A percentile compares a stretch with the other conserved stretches of the same genome.
These are phyloP conservation scores for Populus pruinosa DNA, from an alignment of 345 rosid species.

Conservation along the genomic window DNA sequence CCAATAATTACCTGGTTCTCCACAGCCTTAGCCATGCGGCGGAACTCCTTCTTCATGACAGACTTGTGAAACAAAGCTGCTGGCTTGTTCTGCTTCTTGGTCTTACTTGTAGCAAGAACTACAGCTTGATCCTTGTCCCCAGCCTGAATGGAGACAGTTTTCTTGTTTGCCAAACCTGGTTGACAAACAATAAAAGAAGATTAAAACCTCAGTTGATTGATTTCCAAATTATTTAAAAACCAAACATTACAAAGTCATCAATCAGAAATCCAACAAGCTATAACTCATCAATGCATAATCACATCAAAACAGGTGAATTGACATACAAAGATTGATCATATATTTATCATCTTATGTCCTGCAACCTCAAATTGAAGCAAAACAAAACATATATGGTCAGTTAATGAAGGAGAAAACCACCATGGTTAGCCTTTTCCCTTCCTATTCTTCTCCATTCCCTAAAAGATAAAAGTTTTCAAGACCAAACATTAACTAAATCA, in stretches of 20 bases:
- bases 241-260: background rate
- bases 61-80: conserved; percentile 49
- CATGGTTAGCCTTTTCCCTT: background rate
- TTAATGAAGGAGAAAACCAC: background rate
- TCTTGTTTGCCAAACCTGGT: conserved; percentile 75
- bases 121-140: conserved; percentile 60
- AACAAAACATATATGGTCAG: background rate
- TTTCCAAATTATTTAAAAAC: background rate
- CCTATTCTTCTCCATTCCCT: background rate
- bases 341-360: background rate
- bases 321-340: background rate
- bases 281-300: too few relatives aligned
- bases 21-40: conserved; percentile 68
- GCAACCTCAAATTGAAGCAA: background rate
- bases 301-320: too few relatives aligned
- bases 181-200: background rate
- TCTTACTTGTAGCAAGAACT: conserved; percentile 70
- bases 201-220: background rate
- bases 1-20: conserved; percentile 44
- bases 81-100: conserved; percentile 64
- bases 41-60: conserved; percentile 65
- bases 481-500: background rate
- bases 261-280: background rate
- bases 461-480: background rate
- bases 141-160: conserved; percentile 70